Evolutionary conservation across 2,329 filamentous ascomycete genomes (phyloP).

Genomic region (Penicillium griseofulvum): DNA sequence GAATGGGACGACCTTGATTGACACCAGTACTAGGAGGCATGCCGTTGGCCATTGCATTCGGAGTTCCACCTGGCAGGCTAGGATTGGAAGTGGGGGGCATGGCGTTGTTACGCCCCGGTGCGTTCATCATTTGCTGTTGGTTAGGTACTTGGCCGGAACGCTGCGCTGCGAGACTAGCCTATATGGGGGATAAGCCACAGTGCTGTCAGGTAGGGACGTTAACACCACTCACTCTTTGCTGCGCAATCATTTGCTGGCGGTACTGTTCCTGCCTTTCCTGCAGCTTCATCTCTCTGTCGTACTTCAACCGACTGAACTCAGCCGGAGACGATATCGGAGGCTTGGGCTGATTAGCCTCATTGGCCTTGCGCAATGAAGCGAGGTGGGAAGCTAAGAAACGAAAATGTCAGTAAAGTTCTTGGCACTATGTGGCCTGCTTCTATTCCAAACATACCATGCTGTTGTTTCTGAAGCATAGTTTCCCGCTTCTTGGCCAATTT

Average conservation of each 20-base stretch:
- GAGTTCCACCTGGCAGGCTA: slow-evolving; percentile 39
- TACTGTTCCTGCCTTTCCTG: slow-evolving; percentile 58
- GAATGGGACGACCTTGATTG: slow-evolving; percentile 40
- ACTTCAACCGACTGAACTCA: slow-evolving; percentile 85
- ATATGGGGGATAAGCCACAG: slow-evolving; percentile 13
- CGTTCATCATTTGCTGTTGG: slow-evolving; percentile 40
- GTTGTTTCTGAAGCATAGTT: slow-evolving; percentile 78
- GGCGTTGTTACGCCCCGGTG: slow-evolving; percentile 40
- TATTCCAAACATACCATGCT: slow-evolving; percentile 58
- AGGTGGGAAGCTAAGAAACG: slow-evolving; percentile 57
- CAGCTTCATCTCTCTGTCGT: slow-evolving; percentile 74
- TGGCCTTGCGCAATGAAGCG: slow-evolving; percentile 77
- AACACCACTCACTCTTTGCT: slow-evolving; percentile 47
- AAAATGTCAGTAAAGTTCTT: slow-evolving; percentile 14
- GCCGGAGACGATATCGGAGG: slow-evolving; percentile 70
- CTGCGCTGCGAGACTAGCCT: slow-evolving; percentile 45
- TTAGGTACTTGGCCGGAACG: slow-evolving; percentile 43
- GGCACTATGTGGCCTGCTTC: background rate
- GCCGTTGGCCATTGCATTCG: slow-evolving; percentile 48
- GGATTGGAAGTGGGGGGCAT: slow-evolving; percentile 36
- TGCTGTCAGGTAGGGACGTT: background rate
- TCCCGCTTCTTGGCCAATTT: slow-evolving; percentile 95
- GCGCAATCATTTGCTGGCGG: slow-evolving; percentile 61
- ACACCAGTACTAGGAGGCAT: slow-evolving; percentile 39
- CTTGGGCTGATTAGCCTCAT: slow-evolving; percentile 63